Conservation (phyloP, 2,329 filamentous ascomycete genomes). For the Ambrosiella beaveri region DNA sequence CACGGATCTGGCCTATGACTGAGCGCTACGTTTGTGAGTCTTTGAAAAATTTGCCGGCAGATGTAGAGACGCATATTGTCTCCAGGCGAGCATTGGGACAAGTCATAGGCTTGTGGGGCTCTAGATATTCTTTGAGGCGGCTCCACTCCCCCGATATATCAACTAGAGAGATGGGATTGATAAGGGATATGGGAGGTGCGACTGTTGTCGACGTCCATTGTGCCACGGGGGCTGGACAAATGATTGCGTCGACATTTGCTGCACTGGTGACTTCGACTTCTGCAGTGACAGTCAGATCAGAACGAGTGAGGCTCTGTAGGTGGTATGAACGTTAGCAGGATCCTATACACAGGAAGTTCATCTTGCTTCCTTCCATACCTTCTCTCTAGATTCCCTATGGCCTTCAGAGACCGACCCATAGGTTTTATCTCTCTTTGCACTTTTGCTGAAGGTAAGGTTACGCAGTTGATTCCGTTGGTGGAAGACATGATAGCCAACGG, state of each 20-base stretch:
- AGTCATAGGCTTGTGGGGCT: constrained; percentile 4
- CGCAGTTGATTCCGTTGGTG: constrained; percentile 36
- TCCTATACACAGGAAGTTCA: neutral
- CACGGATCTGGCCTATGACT: constrained; percentile 16
- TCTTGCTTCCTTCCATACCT: constrained; percentile 16
- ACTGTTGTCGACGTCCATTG: constrained; percentile 2
- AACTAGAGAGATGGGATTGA: neutral
- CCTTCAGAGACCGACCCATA: constrained; percentile 17
- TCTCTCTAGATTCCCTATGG: constrained; percentile 20
- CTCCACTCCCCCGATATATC: constrained; percentile 7
- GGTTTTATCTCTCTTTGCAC: constrained; percentile 15
- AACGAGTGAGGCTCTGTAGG: constrained; percentile 17
- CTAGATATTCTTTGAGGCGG: constrained; percentile 5
- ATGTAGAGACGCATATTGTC: constrained; percentile 17
- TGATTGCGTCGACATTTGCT: constrained; percentile 4
- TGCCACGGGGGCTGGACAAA: neutral
- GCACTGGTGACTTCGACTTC: constrained; percentile 22
- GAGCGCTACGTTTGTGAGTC: constrained; percentile 13
- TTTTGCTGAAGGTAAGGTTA: constrained; percentile 25
- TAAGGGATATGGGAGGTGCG: neutral
- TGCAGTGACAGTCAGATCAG: constrained; percentile 31
- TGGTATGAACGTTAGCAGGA: neutral
- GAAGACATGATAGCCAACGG: constrained; percentile 43
- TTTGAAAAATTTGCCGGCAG: constrained; percentile 9
- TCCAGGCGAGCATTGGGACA: constrained; percentile 14